Evolutionary conservation across 1,139 yeast genomes (phyloP), one percentile per base, ranked within the genome.

Genomic region (Kluyveromyces sp.): DNA sequence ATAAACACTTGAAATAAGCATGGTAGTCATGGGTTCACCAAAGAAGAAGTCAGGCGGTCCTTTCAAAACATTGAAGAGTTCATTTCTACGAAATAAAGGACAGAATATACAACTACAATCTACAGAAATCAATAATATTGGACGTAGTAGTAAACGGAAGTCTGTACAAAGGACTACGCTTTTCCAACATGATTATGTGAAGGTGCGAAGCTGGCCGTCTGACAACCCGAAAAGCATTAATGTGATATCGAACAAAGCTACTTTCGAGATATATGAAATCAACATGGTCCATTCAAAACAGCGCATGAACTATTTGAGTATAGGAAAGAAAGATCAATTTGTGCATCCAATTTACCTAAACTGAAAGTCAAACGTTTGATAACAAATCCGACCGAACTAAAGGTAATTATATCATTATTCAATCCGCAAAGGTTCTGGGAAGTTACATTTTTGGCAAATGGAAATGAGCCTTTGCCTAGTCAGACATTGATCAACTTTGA

Each of bases 341-440:
- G 51, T 64, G 4, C 65, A 59, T 48, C 66, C 68, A 5, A 54
- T 63, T 32, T 64, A 38, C 66, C 66, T 4, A 60, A 57, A 46
- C 47, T 64, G 39, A 52, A 55, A 39, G 53, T 63, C 28, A 53
- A 56, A 8, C 54, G 52, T 37, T 35, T 52, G 2, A 39, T 35
- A 5, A 41, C 45, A 8, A 25, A 40, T 8, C 34, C 25, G 7
- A 30, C 29, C 7, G 42, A 40, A 8, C 45, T 34, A 26, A 45
- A 50, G 15, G 52, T 53, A 34, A 48, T 54, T 15, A 54, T 62
- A 4, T 45, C 55, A 3, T 55, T 60, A 32, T 56, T 53, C 45
- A 62, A 61, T 43, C 66, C 65, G 5, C 58, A 57, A 35, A 39
- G 65, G 34, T 55, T 48, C 39, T 64, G 68, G 68, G 58, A 56